Conservation (phyloP, 148 eudicot species). For the Rhododendron griersonianum region DNA sequence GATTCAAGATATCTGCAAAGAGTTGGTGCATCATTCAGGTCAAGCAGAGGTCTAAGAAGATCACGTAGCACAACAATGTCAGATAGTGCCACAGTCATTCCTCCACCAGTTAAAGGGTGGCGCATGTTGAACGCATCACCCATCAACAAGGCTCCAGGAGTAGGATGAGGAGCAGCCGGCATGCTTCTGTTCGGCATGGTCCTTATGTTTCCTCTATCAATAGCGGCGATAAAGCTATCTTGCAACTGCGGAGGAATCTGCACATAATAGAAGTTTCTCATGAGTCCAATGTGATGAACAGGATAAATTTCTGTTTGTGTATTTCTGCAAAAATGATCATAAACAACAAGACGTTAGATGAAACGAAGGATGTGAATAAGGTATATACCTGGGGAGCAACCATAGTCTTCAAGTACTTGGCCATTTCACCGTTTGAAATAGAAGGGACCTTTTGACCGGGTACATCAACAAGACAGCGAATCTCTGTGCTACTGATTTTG, state of each 20-base stretch:
- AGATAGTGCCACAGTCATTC: constrained; percentile 89
- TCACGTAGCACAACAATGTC: constrained; percentile 73
- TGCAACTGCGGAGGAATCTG: constrained; percentile 70
- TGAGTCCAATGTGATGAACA: neutral
- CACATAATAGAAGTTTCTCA: neutral
- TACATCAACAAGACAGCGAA: constrained; percentile 80
- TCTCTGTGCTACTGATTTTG: constrained; percentile 72
- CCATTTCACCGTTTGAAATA: constrained; percentile 69
- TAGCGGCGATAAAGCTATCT: constrained; percentile 54
- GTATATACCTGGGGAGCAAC: constrained; percentile 64
- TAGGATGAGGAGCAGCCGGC: constrained; percentile 80
- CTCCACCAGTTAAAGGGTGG: constrained; percentile 89
- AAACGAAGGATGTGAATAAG: neutral
- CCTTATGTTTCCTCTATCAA: constrained; percentile 65
- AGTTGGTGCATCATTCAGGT: constrained; percentile 57
- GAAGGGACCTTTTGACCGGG: constrained; percentile 89
- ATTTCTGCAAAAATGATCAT: neutral
- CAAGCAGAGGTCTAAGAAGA: constrained; percentile 66
- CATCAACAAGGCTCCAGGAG: constrained; percentile 81
- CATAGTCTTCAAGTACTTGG: constrained; percentile 62
- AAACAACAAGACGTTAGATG: neutral
- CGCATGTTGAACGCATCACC: constrained; percentile 97
- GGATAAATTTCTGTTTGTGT: neutral
- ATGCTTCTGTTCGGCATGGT: constrained; percentile 85
- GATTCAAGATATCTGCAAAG: constrained; percentile 81